Conservation (phyloP, 345 rosid species). For the Arabidopsis thaliana region DNA sequence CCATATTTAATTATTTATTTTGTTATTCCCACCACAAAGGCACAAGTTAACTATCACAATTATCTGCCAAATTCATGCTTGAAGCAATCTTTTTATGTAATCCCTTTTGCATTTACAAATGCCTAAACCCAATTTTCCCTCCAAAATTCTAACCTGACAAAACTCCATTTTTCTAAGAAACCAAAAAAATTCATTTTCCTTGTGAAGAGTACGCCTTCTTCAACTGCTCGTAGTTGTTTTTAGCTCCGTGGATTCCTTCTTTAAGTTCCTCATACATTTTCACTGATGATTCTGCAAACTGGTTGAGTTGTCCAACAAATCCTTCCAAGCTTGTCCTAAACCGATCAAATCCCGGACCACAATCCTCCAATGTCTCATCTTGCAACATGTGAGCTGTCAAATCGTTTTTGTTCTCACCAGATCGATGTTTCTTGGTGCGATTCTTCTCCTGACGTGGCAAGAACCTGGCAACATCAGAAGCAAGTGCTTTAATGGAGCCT, state of each 20-base stretch:
- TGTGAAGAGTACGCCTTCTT: slow-evolving; percentile 47
- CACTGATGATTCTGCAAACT: slow-evolving; percentile 62
- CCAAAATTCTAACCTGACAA: slow-evolving; percentile 23
- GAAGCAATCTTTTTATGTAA: slow-evolving; percentile 14
- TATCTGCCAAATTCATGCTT: slow-evolving; percentile 3
- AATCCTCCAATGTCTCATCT: slow-evolving; percentile 65
- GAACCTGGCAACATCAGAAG: slow-evolving; percentile 63
- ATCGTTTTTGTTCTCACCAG: slow-evolving; percentile 48
- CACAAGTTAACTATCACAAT: not conserved
- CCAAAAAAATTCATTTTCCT: not conserved
- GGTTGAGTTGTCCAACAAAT: slow-evolving; percentile 59
- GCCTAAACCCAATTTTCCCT: slow-evolving; percentile 26
- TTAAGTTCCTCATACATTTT: slow-evolving; percentile 57
- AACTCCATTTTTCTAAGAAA: not conserved
- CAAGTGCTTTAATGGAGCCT: slow-evolving; percentile 65
- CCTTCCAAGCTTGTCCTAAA: slow-evolving; percentile 62
- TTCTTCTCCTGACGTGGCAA: slow-evolving; percentile 81
- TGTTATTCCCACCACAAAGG: not conserved
- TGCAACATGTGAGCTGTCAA: slow-evolving; percentile 48
- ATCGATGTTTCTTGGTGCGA: slow-evolving; percentile 54
- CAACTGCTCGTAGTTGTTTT: slow-evolving; percentile 44
- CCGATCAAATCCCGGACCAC: slow-evolving; percentile 57
- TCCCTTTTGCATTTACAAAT: slow-evolving; percentile 45
- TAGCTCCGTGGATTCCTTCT: slow-evolving; percentile 54
- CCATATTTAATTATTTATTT: too few relatives aligned